Percentiles rank a stretch among this genome's conserved stretches.
Evolutionary conservation across 2,329 filamentous ascomycete species (phyloP).

Genomic region (Ophiostoma populinum): DNA sequence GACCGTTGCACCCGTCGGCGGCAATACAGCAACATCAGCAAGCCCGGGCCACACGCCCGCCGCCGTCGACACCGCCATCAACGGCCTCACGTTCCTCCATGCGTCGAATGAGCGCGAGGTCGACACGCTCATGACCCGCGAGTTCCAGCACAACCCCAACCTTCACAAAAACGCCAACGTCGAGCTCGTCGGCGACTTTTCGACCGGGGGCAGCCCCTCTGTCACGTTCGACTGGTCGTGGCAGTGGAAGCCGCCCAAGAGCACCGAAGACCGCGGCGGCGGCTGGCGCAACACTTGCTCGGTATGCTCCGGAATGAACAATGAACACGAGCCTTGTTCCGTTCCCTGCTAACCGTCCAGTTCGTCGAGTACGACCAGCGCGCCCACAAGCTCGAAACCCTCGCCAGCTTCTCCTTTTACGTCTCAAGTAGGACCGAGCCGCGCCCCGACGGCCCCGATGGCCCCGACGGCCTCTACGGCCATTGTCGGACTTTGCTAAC

Average conservation of each 20-base stretch:
- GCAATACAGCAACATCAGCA: conserved; percentile 6
- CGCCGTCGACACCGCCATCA: conserved; percentile 56
- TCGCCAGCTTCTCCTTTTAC: conserved; percentile 91
- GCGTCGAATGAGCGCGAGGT: conserved; percentile 74
- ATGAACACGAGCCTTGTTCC: background rate
- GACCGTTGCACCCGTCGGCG: background rate
- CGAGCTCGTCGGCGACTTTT: conserved; percentile 81
- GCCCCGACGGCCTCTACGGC: no score
- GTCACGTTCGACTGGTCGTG: conserved; percentile 90
- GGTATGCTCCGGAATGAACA: conserved; percentile 28
- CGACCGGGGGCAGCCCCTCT: conserved; percentile 65
- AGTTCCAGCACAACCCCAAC: conserved; percentile 95
- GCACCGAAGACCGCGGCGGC: conserved; percentile 62
- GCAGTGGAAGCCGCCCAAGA: conserved; percentile 89
- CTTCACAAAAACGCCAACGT: conserved; percentile 95
- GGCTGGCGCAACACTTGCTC: conserved; percentile 96
- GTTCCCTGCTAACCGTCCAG: conserved; percentile 25
- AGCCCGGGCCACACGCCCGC: conserved; percentile 14
- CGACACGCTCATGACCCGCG: conserved; percentile 81
- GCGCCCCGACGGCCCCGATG: no score
- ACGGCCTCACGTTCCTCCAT: conserved; percentile 81
- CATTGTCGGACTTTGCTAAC: no score
- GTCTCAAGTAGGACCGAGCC: conserved; percentile 56
- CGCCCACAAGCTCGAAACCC: conserved; percentile 70
- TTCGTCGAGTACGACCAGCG: conserved; percentile 96